Conservation (phyloP, 1,139 yeast genomes). For the Suhomyces choctaworum region DNA sequence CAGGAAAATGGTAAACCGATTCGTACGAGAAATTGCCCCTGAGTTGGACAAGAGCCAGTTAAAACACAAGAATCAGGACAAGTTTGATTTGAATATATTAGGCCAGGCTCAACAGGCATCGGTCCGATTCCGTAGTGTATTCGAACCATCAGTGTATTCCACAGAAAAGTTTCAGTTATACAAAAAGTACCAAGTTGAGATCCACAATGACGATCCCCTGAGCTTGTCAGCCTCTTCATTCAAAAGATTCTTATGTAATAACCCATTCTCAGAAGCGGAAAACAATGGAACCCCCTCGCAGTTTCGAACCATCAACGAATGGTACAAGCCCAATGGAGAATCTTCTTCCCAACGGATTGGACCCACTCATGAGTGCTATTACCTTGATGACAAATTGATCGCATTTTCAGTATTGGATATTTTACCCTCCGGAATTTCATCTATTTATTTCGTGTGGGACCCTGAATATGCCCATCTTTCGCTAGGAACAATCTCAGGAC, state of each 20-base stretch:
- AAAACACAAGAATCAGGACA: conserved; percentile 18
- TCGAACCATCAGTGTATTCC: conserved; percentile 56
- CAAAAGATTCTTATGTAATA: conserved; percentile 63
- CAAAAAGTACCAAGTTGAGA: conserved; percentile 63
- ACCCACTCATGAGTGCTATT: conserved; percentile 78
- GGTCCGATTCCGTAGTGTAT: conserved; percentile 45
- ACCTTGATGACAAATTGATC: conserved; percentile 59
- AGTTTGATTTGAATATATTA: conserved; percentile 29
- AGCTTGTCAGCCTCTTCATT: conserved; percentile 53
- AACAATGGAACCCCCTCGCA: conserved; percentile 25
- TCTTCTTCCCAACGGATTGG: conserved; percentile 28
- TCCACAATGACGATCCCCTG: conserved; percentile 63
- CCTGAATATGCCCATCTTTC: conserved; percentile 73
- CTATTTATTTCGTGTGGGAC: conserved; percentile 89
- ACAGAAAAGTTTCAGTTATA: conserved; percentile 66
- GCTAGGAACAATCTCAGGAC: conserved; percentile 75
- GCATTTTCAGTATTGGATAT: conserved; percentile 81
- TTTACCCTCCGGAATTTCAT: conserved; percentile 73
- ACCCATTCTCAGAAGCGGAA: conserved; percentile 51
- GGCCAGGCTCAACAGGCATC: conserved; percentile 28
- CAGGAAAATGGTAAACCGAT: conserved; percentile 63
- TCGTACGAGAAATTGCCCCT: conserved; percentile 44
- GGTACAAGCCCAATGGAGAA: conserved; percentile 19
- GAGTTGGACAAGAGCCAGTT: conserved; percentile 2
- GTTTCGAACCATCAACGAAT: conserved; percentile 34